A percentile compares a stretch with the other conserved stretches of the same genome.
Evolutionary conservation across 2,329 filamentous ascomycete genomes (phyloP).

Genomic region (Magnaporthiopsis rhizophila): DNA sequence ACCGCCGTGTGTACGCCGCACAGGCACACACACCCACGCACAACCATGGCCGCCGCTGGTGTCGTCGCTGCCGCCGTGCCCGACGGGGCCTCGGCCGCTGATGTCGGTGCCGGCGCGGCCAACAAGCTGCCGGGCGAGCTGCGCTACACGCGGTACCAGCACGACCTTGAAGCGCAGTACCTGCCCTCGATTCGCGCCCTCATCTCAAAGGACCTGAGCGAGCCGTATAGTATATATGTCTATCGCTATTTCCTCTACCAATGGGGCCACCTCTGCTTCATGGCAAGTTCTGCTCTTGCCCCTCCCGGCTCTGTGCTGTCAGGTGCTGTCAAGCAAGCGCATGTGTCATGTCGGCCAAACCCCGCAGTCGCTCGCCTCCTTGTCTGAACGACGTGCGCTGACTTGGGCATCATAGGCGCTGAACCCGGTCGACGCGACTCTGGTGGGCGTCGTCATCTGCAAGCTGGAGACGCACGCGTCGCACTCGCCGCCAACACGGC

Average conservation of each 20-base stretch:
- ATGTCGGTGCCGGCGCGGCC: constrained; percentile 15
- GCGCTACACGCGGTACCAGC: constrained; percentile 54
- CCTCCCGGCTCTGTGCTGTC: neutral
- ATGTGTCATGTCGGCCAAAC: neutral
- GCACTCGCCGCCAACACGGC: constrained; percentile 63
- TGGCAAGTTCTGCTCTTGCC: constrained; percentile 45
- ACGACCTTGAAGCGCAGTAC: constrained; percentile 53
- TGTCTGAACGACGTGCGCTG: too few species aligned
- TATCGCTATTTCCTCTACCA: constrained; percentile 97
- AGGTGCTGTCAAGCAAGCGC: too few species aligned
- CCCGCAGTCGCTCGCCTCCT: neutral
- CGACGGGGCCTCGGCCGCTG: constrained; percentile 3
- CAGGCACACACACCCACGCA: neutral
- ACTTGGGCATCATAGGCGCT: constrained; percentile 37
- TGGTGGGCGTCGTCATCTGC: constrained; percentile 88
- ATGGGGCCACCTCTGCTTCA: constrained; percentile 96
- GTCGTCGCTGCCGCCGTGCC: neutral
- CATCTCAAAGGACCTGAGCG: constrained; percentile 93
- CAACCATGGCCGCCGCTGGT: neutral
- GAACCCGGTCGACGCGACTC: constrained; percentile 49
- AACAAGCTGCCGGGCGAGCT: constrained; percentile 36
- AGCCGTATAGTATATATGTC: constrained; percentile 98
- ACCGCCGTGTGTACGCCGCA: neutral
- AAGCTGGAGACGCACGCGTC: constrained; percentile 88
- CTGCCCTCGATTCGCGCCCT: constrained; percentile 82